Conservation (phyloP, 495 filamentous ascomycete genomes). For the Aspergillus homomorphus region DNA sequence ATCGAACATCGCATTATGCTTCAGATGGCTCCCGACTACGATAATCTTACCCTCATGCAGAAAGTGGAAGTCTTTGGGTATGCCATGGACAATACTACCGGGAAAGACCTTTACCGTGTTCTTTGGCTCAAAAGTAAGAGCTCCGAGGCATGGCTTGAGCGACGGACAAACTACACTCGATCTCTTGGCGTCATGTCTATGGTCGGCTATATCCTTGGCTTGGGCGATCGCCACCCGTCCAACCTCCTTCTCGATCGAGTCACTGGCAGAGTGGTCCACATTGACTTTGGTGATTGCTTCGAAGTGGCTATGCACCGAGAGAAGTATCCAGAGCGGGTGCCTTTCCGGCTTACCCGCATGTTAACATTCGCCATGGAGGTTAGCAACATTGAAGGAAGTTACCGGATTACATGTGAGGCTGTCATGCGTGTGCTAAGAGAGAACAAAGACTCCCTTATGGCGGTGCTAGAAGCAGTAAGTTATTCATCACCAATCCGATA, state of each 20-base stretch:
- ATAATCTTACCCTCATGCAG: conserved; percentile 98
- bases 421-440: conserved; percentile 96
- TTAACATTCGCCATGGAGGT: conserved; percentile 99
- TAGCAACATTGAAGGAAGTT: conserved; percentile 97
- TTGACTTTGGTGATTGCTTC: conserved; percentile 99
- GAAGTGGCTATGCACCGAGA: conserved; percentile 99
- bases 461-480: conserved; percentile 93
- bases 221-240: conserved; percentile 94
- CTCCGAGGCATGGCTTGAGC: conserved; percentile 94
- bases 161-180: conserved; percentile 95
- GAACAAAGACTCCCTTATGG: conserved; percentile 98
- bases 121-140: conserved; percentile 98
- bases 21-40: conserved; percentile 98
- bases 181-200: conserved; percentile 99
- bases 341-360: conserved; percentile 97
- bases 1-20: conserved; percentile 99
- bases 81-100: conserved; percentile 96
- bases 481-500: neutral
- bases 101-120: conserved; percentile 96
- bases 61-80: conserved; percentile 99
- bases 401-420: conserved; percentile 94
- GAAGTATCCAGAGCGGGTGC: conserved; percentile 96
- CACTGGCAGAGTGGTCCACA: conserved; percentile 94
- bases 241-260: conserved; percentile 95
- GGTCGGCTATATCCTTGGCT: conserved; percentile 96